A percentile compares a stretch with the other conserved stretches of the same genome.
Conservation (phyloP, 2,329 filamentous ascomycete species). For the Remersonia thermophila region DNA sequence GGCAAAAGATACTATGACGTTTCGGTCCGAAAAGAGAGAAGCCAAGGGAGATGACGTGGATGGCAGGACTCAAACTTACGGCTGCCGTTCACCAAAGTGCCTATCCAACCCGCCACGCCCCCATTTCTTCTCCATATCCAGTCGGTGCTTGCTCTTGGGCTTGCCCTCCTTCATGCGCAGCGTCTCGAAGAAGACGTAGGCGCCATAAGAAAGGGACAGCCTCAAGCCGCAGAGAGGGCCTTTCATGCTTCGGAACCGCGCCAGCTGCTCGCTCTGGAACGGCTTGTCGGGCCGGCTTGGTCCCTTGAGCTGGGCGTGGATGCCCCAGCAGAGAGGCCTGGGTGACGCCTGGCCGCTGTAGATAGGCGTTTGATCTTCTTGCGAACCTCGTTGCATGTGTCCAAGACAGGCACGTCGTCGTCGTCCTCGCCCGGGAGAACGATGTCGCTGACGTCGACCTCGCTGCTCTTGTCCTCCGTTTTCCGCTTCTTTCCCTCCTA, state of each 20-base stretch:
- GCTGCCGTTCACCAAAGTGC: constrained; percentile 1
- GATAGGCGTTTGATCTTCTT: constrained; percentile 40
- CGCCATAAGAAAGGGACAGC: constrained; percentile 36
- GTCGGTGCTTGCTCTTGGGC: constrained; percentile 29
- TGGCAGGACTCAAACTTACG: constrained; percentile 1
- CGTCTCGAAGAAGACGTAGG: constrained; percentile 51
- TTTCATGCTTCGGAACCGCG: constrained; percentile 36
- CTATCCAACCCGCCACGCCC: constrained; percentile 4
- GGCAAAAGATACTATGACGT: neutral
- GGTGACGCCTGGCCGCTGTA: constrained; percentile 34
- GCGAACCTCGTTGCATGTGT: constrained; percentile 46
- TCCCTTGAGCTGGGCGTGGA: constrained; percentile 27
- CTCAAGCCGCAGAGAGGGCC: constrained; percentile 34
- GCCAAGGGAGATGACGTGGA: neutral
- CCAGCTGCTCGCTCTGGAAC: constrained; percentile 30
- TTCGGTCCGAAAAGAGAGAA: neutral
- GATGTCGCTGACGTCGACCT: constrained; percentile 21
- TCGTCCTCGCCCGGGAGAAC: constrained; percentile 31
- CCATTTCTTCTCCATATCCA: constrained; percentile 16
- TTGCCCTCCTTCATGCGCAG: constrained; percentile 37
- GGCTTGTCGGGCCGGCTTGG: constrained; percentile 14
- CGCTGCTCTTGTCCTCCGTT: neutral
- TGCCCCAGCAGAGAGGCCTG: constrained; percentile 35
- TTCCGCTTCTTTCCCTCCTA: constrained; percentile 13
- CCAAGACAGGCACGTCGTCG: constrained; percentile 35